Percentiles rank a stretch among this genome's conserved stretches.
Conservation (phyloP, 2,329 filamentous ascomycete species). For the Sclerotinia subarctica region DNA sequence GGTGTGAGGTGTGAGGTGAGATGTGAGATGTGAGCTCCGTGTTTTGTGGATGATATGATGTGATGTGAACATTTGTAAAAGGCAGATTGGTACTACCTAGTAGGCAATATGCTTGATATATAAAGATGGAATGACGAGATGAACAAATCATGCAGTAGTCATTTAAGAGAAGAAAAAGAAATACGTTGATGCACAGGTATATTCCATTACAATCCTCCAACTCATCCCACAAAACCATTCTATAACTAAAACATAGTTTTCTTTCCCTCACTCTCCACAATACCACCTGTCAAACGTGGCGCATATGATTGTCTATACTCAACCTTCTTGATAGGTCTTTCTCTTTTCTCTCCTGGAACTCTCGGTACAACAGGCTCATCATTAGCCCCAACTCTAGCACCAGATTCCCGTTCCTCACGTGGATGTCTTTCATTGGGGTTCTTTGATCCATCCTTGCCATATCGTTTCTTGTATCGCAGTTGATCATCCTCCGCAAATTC, state of each 20-base stretch:
- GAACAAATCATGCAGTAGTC: not conserved
- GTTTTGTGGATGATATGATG: not conserved
- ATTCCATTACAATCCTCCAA: conserved; percentile 7
- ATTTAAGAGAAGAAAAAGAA: not conserved
- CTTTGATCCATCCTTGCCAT: conserved; percentile 65
- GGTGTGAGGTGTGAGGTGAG: not conserved
- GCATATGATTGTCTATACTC: conserved; percentile 47
- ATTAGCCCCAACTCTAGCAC: conserved; percentile 28
- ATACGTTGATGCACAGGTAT: not conserved
- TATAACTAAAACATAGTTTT: conserved; percentile 71
- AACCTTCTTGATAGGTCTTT: conserved; percentile 40
- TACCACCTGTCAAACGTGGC: conserved; percentile 70
- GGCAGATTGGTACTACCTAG: not conserved
- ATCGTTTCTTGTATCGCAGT: conserved; percentile 89
- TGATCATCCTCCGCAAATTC: conserved; percentile 93
- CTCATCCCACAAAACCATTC: not conserved
- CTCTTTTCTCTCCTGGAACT: conserved; percentile 24
- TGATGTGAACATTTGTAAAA: no score
- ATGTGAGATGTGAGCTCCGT: not conserved
- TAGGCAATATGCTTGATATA: not conserved
- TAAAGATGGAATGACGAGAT: no score
- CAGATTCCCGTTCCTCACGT: conserved; percentile 16
- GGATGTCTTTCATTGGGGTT: conserved; percentile 16
- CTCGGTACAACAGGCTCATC: conserved; percentile 32
- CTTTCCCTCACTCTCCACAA: conserved; percentile 74